phyloP scores from a whole-genome alignment of 2,329 filamentous ascomycete species.

The Ceratocystis variospora region DNA sequence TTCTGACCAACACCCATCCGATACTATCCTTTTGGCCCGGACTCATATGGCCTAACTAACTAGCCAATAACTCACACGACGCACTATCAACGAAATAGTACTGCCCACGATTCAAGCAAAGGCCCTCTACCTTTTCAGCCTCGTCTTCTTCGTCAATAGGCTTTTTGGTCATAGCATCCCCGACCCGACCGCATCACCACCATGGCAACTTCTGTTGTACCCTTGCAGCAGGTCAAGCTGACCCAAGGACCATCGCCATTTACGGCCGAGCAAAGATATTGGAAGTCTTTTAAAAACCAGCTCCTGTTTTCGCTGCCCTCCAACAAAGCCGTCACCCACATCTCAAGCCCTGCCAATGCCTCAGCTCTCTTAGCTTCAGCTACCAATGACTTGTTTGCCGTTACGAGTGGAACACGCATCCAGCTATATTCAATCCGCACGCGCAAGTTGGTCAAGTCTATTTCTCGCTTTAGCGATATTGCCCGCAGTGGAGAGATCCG shows the following conservation, averaged over 20 bases:
- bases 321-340: constrained; percentile 78
- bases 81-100: too few relatives aligned
- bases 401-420: constrained; percentile 85
- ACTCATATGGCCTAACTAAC: too few relatives aligned
- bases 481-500: constrained; percentile 82
- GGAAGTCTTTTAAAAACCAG: constrained; percentile 87
- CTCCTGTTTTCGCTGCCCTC: constrained; percentile 82
- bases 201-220: constrained; percentile 80
- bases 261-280: constrained; percentile 89
- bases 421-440: constrained; percentile 90
- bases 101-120: too few relatives aligned
- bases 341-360: constrained; percentile 44
- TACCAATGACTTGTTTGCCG: constrained; percentile 62
- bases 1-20: background rate
- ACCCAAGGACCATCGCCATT: constrained; percentile 68
- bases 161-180: background rate
- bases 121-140: background rate
- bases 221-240: constrained; percentile 67
- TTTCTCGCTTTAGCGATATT: constrained; percentile 83
- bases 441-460: constrained; percentile 82
- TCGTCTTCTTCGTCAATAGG: background rate
- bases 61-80: too few relatives aligned
- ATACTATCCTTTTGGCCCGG: too few relatives aligned
- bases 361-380: constrained; percentile 32
- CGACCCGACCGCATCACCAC: constrained; percentile 16